Evolutionary conservation across 2,329 filamentous ascomycete genomes (phyloP).

Genomic region (Colletotrichum spaethianum): DNA sequence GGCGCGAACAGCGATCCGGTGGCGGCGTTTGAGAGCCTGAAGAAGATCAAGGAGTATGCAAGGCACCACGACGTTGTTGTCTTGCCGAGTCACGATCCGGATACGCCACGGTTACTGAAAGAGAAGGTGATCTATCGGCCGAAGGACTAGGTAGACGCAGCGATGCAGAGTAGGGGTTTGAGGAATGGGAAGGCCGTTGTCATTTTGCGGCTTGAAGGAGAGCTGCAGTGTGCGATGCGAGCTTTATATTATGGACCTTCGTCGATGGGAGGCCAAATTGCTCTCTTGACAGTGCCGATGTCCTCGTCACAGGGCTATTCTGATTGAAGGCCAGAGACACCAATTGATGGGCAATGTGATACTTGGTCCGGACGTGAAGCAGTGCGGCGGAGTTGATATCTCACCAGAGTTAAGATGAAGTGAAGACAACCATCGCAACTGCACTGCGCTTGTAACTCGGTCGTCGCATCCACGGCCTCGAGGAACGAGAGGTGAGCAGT

Average conservation of each 20-base stretch:
- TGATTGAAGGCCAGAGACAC: background rate
- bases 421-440: background rate
- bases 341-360: background rate
- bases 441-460: background rate
- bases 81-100: constrained; percentile 47
- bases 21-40: constrained; percentile 48
- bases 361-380: background rate
- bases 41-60: constrained; percentile 50
- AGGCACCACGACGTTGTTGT: constrained; percentile 46
- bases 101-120: constrained; percentile 21
- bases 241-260: background rate
- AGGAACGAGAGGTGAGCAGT: background rate
- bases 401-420: background rate
- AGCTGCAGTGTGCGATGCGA: too few species aligned
- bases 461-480: background rate
- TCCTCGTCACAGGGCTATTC: background rate
- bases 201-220: background rate
- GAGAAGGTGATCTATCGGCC: constrained; percentile 32
- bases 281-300: background rate
- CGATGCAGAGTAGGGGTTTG: background rate
- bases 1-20: constrained; percentile 50
- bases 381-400: too few species aligned
- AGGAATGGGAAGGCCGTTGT: background rate
- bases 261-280: background rate
- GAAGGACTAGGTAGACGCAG: background rate